Conservation (phyloP, 176 grass and related monocot genomes). For the Carex parvula region DNA sequence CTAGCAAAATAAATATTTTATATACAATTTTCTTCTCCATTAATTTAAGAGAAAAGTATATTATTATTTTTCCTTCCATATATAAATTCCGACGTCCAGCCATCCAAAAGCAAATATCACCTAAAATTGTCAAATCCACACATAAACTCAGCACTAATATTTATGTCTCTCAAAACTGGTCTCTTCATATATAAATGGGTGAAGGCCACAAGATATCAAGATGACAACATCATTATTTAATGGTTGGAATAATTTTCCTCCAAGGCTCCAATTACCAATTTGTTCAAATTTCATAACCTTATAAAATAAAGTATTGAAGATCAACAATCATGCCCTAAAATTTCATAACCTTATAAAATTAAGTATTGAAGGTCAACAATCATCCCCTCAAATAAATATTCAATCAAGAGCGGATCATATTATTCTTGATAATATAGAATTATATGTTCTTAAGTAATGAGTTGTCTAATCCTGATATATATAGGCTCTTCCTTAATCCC, state of each 20-base stretch:
- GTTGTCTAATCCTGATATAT: not conserved
- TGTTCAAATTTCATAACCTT: not conserved
- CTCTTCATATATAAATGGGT: not conserved
- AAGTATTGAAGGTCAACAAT: too few species aligned
- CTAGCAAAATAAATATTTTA: too few species aligned
- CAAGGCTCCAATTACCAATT: not conserved
- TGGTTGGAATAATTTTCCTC: not conserved
- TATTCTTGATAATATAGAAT: not conserved
- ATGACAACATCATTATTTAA: not conserved
- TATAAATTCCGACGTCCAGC: too few species aligned
- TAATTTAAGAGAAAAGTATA: too few species aligned
- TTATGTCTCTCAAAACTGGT: not conserved
- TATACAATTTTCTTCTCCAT: too few species aligned
- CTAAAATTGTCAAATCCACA: too few species aligned
- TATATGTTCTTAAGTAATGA: not conserved
- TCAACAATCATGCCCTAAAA: not conserved
- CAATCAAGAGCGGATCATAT: not conserved
- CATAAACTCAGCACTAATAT: too few species aligned
- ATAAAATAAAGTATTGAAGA: too few species aligned
- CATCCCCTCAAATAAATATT: not conserved
- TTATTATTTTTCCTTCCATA: too few species aligned
- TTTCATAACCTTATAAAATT: not conserved
- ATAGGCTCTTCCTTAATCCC: not conserved
- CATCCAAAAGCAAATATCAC: too few species aligned
- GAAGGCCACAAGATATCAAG: not conserved